Evolutionary conservation across 495 filamentous ascomycete species (phyloP), one percentile per base, ranked within the genome.

Genomic region (Talaromyces liani): DNA sequence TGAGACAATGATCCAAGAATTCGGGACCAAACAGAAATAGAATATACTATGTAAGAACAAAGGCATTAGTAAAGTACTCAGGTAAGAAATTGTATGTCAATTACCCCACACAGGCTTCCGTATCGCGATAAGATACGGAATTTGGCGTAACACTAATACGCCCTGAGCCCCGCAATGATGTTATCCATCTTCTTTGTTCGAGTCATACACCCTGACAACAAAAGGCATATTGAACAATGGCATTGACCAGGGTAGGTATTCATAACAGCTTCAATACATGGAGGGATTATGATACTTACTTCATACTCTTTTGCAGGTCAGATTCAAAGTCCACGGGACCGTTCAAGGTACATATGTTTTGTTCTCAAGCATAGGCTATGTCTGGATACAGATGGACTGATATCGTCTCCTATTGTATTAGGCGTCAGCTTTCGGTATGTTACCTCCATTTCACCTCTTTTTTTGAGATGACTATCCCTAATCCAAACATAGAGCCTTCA

Each of bases 351-450:
- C n/a, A n/a, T n/a, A 69, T 55, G 49, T 7, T 27, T 27, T 18
- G 29, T 18, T 31, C 59, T n/a, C n/a, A 20, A 45, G 9, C 59
- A n/a, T 54, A 33, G 1, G 6, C 12, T 16, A 56, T 24, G 10
- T 12, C 22, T 14, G 22, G 22, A 1, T 18, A 8, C 20, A 60
- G 39, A 22, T 7, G 39, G 9, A 24, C 47, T 24, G 0, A 31
- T 6, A 49, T n/a, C 16, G n/a, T 57, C 27, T 39, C 10, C 18
- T 9, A 33, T 20, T 16, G n/a, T 24, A 1, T 47, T 55, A 91
- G 88, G 89, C 60, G 89, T 92, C 65, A 87, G 84, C 65, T 92
- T 88, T 72, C 87, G 88, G 83, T 89, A 85, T 63, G 20, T 14
- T 12, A 49, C 16, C 41, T 49, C 41, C 6, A 49, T 16, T 16